A percentile compares a stretch with the other conserved stretches of the same genome.
phyloP scores from a whole-genome alignment of 371 early-diverging fungal species.

The Blakeslea trispora region DNA sequence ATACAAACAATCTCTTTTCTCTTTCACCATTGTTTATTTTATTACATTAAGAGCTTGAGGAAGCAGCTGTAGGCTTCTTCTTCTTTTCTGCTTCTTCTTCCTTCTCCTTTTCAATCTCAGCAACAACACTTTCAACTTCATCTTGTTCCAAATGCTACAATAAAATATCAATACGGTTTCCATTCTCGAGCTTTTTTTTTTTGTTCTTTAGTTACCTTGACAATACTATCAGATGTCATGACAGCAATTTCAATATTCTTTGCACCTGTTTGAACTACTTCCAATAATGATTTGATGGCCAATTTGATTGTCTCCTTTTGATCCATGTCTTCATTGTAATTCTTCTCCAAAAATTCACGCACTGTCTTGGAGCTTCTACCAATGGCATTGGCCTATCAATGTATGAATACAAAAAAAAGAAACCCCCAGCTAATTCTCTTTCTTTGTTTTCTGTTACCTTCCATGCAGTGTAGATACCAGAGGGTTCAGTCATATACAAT shows the following conservation, averaged over 20 bases:
- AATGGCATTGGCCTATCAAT: conserved; percentile 83
- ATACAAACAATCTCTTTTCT: too few species aligned
- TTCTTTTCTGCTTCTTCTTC: conserved; percentile 88
- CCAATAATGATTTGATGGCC: conserved; percentile 89
- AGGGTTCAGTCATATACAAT: conserved; percentile 99
- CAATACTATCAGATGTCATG: conserved; percentile 74
- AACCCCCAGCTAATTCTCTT: too few species aligned
- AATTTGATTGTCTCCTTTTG: conserved; percentile 87
- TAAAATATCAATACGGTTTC: neutral
- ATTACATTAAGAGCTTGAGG: conserved; percentile 29
- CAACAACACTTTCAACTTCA: conserved; percentile 86
- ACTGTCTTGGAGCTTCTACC: conserved; percentile 97
- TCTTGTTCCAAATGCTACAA: conserved; percentile 68
- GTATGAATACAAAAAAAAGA: neutral
- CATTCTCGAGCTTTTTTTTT: conserved; percentile 3
- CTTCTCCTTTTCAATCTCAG: conserved; percentile 91
- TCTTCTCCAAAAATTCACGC: conserved; percentile 97
- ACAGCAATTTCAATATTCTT: conserved; percentile 97
- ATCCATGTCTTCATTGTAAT: conserved; percentile 84
- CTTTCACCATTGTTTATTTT: too few species aligned
- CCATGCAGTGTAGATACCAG: conserved; percentile 99
- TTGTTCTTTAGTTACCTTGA: conserved; percentile 68
- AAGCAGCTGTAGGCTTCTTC: conserved; percentile 53
- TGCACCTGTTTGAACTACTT: conserved; percentile 98
- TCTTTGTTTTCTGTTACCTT: conserved; percentile 54